Evolutionary conservation across 2,329 filamentous ascomycete genomes (phyloP).

Genomic region (Penicillium sp.): DNA sequence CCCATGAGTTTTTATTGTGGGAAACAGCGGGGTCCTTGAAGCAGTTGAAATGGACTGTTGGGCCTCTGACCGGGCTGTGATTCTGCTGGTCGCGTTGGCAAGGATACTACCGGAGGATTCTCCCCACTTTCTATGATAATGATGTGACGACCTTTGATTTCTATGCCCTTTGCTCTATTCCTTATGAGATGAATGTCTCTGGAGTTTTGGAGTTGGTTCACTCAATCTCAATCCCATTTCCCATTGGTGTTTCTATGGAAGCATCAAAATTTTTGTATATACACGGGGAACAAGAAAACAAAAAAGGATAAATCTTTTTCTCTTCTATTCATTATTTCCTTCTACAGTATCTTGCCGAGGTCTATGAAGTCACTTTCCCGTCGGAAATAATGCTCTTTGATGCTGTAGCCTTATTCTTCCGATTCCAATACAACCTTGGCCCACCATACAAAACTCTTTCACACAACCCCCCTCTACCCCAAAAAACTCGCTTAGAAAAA

Average conservation of each 20-base stretch:
- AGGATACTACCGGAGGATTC: background rate
- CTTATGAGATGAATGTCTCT: background rate
- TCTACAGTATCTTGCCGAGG: background rate
- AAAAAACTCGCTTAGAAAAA: background rate
- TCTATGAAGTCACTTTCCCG: background rate
- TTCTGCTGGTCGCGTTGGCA: background rate
- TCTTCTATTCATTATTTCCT: background rate
- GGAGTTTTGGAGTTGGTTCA: background rate
- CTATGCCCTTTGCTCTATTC: background rate
- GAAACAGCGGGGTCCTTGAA: background rate
- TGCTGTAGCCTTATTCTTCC: background rate
- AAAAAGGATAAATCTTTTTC: background rate
- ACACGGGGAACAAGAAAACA: background rate
- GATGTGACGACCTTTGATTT: conserved; percentile 6
- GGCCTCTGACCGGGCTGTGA: background rate
- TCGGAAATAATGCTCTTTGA: too few relatives aligned
- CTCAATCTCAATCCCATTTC: background rate
- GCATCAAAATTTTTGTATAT: background rate
- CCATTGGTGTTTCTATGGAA: background rate
- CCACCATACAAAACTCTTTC: background rate
- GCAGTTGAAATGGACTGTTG: background rate
- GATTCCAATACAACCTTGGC: background rate
- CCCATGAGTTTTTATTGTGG: background rate
- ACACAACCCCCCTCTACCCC: background rate
- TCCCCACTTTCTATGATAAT: conserved; percentile 1